These are phyloP conservation scores for Phanerodontia chrysosporium DNA, from an alignment of 768 basidiomycete genomes.

Conservation along the genomic window DNA sequence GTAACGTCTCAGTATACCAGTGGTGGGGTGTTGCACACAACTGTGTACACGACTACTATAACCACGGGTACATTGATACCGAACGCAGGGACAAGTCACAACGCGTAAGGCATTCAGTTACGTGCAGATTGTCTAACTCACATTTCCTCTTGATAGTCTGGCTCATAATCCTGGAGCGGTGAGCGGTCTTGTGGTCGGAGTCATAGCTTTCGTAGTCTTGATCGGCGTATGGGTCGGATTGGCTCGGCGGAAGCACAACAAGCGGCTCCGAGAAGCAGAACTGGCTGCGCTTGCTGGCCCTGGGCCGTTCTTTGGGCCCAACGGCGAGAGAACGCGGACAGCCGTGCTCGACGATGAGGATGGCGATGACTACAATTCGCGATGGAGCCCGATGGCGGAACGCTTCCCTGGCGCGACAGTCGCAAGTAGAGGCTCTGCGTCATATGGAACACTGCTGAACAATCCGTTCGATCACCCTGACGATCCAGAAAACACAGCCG, in stretches of 20 bases:
- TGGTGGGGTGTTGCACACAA: constrained; percentile 8
- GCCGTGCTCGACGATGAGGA: constrained; percentile 6
- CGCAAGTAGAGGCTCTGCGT: neutral
- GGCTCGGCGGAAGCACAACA: constrained; percentile 18
- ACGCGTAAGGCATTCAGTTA: constrained; percentile 11
- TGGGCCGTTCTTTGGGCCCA: neutral
- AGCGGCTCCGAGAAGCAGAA: constrained; percentile 16
- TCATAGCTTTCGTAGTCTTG: constrained; percentile 17
- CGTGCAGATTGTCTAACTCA: neutral
- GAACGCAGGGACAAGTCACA: constrained; percentile 4
- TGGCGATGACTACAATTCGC: neutral
- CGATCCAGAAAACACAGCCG: neutral
- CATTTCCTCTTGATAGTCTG: too few relatives aligned
- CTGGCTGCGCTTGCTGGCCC: constrained; percentile 11
- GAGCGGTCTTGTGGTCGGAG: constrained; percentile 20
- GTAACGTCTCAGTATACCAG: neutral
- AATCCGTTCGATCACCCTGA: constrained; percentile 1
- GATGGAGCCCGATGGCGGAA: constrained; percentile 1
- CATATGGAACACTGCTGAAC: neutral
- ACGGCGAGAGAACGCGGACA: neutral
- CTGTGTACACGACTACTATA: constrained; percentile 15
- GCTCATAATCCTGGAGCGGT: constrained; percentile 21
- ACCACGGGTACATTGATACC: constrained; percentile 22
- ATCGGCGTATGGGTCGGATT: constrained; percentile 16
- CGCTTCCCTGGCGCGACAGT: neutral